Evolutionary conservation across 768 basidiomycete species (phyloP).

Genomic region (Tricholoma bakamatsutake): DNA sequence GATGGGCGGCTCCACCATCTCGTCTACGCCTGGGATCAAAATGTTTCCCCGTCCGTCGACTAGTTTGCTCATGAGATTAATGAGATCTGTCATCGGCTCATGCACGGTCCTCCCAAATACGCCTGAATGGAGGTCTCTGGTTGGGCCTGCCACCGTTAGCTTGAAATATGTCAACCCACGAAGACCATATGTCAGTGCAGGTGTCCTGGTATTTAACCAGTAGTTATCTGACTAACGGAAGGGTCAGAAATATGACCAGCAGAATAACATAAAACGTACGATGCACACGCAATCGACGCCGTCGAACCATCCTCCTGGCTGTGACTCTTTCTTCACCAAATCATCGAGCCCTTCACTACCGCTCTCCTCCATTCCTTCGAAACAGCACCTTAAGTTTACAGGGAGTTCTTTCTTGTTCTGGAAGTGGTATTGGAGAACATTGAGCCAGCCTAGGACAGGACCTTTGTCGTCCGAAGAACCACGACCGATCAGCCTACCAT

Average conservation of each 20-base stretch:
- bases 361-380: constrained; percentile 97
- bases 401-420: constrained; percentile 65
- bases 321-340: constrained; percentile 70
- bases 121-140: constrained; percentile 86
- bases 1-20: constrained; percentile 70
- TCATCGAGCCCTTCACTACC: constrained; percentile 90
- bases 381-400: constrained; percentile 86
- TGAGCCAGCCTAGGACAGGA: constrained; percentile 84
- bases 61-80: constrained; percentile 78
- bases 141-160: constrained; percentile 76
- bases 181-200: constrained; percentile 80
- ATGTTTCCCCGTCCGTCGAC: constrained; percentile 78
- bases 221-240: constrained; percentile 80
- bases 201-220: constrained; percentile 83
- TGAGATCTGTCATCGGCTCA: constrained; percentile 93
- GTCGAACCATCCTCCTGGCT: constrained; percentile 73
- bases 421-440: constrained; percentile 81
- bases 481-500: constrained; percentile 70
- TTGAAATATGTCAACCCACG: constrained; percentile 88
- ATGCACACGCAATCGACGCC: constrained; percentile 94
- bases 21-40: constrained; percentile 83
- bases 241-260: background rate
- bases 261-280: constrained; percentile 34
- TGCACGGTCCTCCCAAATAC: constrained; percentile 77
- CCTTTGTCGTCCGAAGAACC: constrained; percentile 92